These are phyloP conservation scores for Rhododendron simsii DNA, from an alignment of 148 eudicot genomes.

Conservation along the genomic window DNA sequence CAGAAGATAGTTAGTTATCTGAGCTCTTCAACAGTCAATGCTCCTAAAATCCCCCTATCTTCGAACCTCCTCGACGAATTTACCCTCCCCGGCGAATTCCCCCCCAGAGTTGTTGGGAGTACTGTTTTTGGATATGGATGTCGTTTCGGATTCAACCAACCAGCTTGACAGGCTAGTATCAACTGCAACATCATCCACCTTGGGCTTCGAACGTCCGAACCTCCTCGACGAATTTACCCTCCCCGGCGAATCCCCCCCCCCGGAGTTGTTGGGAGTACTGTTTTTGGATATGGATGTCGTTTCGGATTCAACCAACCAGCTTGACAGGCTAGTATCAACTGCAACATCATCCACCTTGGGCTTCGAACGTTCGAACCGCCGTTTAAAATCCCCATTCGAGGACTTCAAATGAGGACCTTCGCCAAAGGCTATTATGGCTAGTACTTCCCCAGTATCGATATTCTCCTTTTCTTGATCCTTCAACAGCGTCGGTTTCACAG, in stretches of 20 bases:
- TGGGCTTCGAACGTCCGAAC: no score
- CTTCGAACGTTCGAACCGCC: no score
- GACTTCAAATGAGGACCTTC: slow-evolving; percentile 20
- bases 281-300: slow-evolving; percentile 20
- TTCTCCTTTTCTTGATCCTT: slow-evolving; percentile 48
- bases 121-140: no score
- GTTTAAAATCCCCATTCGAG: no score
- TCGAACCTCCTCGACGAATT: slow-evolving; percentile 37
- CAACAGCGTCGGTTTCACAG: slow-evolving; percentile 17
- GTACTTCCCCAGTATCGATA: background rate
- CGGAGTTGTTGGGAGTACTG: no score
- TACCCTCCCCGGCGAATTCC: slow-evolving; percentile 26
- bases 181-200: no score
- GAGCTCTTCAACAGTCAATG: slow-evolving; percentile 43
- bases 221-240: no score
- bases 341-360: slow-evolving; percentile 22
- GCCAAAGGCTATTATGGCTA: background rate
- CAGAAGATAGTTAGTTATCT: slow-evolving; percentile 11
- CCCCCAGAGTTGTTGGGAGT: slow-evolving; percentile 30
- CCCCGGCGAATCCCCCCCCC: no score
- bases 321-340: slow-evolving; percentile 63
- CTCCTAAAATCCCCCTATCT: slow-evolving; percentile 55
- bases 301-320: slow-evolving; percentile 51
- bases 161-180: no score
- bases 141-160: no score